Conservation (phyloP, 495 filamentous ascomycete species). For the Hypoxylon fragiforme region DNA sequence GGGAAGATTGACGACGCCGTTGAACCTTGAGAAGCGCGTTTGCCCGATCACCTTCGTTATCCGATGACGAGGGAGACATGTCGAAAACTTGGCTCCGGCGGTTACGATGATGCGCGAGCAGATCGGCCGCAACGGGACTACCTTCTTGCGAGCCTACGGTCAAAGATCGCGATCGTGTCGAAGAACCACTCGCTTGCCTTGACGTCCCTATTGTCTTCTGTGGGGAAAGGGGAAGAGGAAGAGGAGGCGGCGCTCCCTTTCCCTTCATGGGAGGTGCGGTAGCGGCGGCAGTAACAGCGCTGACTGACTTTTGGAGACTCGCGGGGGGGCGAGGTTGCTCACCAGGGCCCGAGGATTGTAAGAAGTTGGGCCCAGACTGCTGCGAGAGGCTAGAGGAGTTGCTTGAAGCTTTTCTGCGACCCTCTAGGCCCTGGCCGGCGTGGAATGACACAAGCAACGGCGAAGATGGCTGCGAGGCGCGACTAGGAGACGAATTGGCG, state of each 20-base stretch:
- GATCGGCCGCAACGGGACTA: constrained; percentile 67
- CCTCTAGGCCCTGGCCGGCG: constrained; percentile 60
- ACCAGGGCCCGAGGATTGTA: constrained; percentile 75
- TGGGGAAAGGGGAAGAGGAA: constrained; percentile 49
- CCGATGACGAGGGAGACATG: constrained; percentile 94
- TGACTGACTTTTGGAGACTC: constrained; percentile 61
- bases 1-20: constrained; percentile 84
- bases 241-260: constrained; percentile 56
- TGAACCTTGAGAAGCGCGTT: constrained; percentile 94
- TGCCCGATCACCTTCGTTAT: constrained; percentile 90
- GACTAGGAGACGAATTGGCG: constrained; percentile 81
- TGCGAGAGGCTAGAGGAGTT: constrained; percentile 83
- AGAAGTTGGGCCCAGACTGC: constrained; percentile 64
- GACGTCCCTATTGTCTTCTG: constrained; percentile 54
- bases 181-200: constrained; percentile 49
- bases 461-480: constrained; percentile 90
- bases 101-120: constrained; percentile 79
- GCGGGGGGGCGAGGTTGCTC: constrained; percentile 67
- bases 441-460: constrained; percentile 91
- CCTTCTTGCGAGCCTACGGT: constrained; percentile 95
- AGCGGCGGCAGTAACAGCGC: constrained; percentile 63
- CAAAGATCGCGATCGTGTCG: constrained; percentile 75
- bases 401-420: constrained; percentile 72
- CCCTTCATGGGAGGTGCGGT: constrained; percentile 76
- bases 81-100: constrained; percentile 93